These are phyloP conservation scores for Copromyces sp. DNA, from an alignment of 495 filamentous ascomycete genomes.

Conservation along the genomic window DNA sequence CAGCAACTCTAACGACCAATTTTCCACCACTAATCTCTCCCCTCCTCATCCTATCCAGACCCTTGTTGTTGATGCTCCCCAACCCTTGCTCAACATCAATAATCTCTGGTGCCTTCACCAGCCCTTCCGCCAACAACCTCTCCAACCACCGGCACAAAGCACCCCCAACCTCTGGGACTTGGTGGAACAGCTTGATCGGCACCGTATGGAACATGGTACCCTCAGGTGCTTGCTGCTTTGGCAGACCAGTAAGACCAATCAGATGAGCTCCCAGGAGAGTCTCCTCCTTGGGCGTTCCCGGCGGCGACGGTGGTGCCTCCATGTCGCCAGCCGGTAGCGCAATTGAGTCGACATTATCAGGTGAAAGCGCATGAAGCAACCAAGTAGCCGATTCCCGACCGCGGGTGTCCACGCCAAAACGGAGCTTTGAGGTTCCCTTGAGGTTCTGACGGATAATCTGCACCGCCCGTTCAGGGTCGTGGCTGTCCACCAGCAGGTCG, in stretches of 20 bases:
- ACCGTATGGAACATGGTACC: conserved; percentile 44
- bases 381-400: conserved; percentile 47
- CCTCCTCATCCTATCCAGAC: conserved; percentile 46
- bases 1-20: conserved; percentile 37
- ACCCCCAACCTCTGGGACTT: conserved; percentile 46
- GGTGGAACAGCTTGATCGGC: conserved; percentile 61
- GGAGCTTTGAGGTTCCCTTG: conserved; percentile 38
- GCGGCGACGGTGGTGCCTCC: conserved; percentile 12
- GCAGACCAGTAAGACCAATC: conserved; percentile 52
- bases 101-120: conserved; percentile 47
- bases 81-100: conserved; percentile 48
- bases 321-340: neutral
- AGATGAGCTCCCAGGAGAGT: conserved; percentile 37
- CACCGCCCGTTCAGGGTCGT: conserved; percentile 47
- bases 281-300: conserved; percentile 16
- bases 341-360: conserved; percentile 4
- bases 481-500: conserved; percentile 52
- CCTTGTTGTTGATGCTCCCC: conserved; percentile 49
- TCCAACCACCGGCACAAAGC: conserved; percentile 51
- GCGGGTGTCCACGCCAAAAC: conserved; percentile 54
- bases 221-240: conserved; percentile 36
- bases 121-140: conserved; percentile 36
- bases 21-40: conserved; percentile 49
- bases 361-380: conserved; percentile 36
- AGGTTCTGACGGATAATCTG: conserved; percentile 49